Conservation (phyloP, 2,329 filamentous ascomycete genomes). For the Xylaria arbuscula region DNA sequence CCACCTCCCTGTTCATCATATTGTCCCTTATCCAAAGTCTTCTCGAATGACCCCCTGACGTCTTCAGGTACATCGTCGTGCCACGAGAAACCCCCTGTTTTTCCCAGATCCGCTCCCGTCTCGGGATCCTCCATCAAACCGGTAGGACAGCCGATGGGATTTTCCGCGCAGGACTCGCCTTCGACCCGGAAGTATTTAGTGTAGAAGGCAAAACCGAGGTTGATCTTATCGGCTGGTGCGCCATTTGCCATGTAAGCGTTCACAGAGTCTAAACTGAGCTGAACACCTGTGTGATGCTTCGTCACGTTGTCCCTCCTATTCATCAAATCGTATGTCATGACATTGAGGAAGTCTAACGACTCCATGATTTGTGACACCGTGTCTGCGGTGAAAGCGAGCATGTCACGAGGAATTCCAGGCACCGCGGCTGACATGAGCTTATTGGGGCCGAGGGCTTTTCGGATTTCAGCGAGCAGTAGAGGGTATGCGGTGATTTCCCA, state of each 20-base stretch:
- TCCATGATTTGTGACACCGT: conserved; percentile 69
- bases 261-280: conserved; percentile 64
- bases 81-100: conserved; percentile 49
- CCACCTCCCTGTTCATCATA: conserved; percentile 49
- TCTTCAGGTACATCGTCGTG: conserved; percentile 46
- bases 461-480: conserved; percentile 68
- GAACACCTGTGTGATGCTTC: conserved; percentile 71
- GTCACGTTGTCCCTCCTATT: conserved; percentile 76
- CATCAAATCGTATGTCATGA: conserved; percentile 80
- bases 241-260: conserved; percentile 70
- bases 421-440: conserved; percentile 75
- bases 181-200: conserved; percentile 73
- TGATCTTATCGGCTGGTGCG: conserved; percentile 65
- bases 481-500: conserved; percentile 72
- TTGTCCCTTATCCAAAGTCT: conserved; percentile 40
- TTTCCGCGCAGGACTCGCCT: conserved; percentile 55
- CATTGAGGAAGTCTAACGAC: conserved; percentile 73
- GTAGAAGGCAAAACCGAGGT: conserved; percentile 76
- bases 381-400: conserved; percentile 72
- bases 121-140: conserved; percentile 68
- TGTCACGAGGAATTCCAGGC: conserved; percentile 70
- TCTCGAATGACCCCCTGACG: conserved; percentile 45
- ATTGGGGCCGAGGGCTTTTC: conserved; percentile 64
- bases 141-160: conserved; percentile 69
- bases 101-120: conserved; percentile 69